These are phyloP conservation scores for Dryas alaskensis DNA, from an alignment of 306 rosid genomes.

Conservation along the genomic window DNA sequence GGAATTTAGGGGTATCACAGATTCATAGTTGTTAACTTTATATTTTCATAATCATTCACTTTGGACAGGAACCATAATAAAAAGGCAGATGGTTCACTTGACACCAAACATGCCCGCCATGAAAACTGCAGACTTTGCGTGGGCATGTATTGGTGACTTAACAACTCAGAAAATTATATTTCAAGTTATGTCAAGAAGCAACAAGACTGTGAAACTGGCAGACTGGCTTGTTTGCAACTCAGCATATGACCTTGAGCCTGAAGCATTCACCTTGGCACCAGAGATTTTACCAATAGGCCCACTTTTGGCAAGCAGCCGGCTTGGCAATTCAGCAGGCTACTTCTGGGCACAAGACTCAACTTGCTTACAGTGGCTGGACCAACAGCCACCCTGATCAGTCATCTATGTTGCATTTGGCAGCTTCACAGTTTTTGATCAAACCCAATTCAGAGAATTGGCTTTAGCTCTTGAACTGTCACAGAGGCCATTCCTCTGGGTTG, in stretches of 20 bases:
- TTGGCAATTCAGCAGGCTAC: conserved; percentile 6
- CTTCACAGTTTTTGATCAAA: conserved; percentile 13
- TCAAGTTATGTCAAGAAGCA: background rate
- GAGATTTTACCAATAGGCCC: conserved; percentile 39
- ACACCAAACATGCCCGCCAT: conserved; percentile 27
- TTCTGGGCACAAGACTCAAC: conserved; percentile 37
- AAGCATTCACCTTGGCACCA: conserved; percentile 24
- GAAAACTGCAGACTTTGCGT: conserved; percentile 18
- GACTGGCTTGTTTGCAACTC: conserved; percentile 42
- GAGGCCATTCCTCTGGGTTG: conserved; percentile 35
- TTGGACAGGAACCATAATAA: conserved; percentile 25
- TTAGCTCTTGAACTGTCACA: conserved; percentile 30
- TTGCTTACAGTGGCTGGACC: conserved; percentile 36
- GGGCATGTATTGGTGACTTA: conserved; percentile 5
- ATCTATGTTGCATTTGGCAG: conserved; percentile 45
- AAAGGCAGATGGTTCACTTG: conserved; percentile 27
- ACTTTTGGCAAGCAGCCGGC: conserved; percentile 16
- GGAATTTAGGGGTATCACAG: no score
- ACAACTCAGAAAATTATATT: conserved; percentile 17
- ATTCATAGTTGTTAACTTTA: background rate
- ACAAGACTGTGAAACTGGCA: conserved; percentile 4
- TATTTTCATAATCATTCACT: background rate
- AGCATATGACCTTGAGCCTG: conserved; percentile 26
- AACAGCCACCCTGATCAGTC: conserved; percentile 26
- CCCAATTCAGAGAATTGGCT: conserved; percentile 34